These are phyloP conservation scores for Botryococcus braunii DNA, from an alignment of 163 green algal species.

Conservation along the genomic window DNA sequence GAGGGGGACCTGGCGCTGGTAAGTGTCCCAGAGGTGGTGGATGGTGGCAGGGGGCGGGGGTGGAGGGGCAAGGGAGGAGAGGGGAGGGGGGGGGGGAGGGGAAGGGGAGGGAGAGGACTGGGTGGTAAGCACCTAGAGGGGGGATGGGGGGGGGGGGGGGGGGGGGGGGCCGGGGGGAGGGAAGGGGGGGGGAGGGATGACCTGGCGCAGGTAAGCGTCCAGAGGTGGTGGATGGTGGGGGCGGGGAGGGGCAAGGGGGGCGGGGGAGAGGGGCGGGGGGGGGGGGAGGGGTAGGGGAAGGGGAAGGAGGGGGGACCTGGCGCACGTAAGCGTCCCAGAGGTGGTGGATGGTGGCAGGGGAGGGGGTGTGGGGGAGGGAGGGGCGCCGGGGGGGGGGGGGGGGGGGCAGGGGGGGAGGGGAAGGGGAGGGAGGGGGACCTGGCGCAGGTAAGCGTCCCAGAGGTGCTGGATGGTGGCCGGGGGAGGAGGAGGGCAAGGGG, in stretches of 20 bases:
- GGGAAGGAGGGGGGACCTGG: too few relatives aligned
- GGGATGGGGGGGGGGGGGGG: neutral
- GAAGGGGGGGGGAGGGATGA: neutral
- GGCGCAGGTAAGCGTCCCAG: slow-evolving; percentile 66
- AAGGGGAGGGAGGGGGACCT: too few relatives aligned
- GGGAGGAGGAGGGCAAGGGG: neutral
- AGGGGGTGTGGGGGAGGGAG: neutral
- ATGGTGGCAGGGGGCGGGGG: too few relatives aligned
- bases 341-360: neutral
- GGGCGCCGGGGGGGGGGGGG: neutral
- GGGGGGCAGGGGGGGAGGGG: neutral
- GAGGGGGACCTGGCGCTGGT: too few relatives aligned
- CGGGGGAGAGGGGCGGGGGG: too few relatives aligned
- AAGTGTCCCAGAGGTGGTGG: too few relatives aligned
- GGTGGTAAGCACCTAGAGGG: neutral
- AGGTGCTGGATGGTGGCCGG: slow-evolving; percentile 37
- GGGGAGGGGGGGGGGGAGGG: too few relatives aligned
- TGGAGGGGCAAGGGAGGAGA: too few relatives aligned
- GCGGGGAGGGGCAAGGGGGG: too few relatives aligned
- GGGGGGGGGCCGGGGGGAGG: too few relatives aligned
- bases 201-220: slow-evolving; percentile 63
- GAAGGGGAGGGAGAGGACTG: neutral
- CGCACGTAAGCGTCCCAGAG: too few relatives aligned
- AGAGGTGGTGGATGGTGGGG: slow-evolving; percentile 48
- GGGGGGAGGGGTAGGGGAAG: too few relatives aligned